Base-by-base conservation (phyloP, 352 stramenopile genomes). In the Elongisporangium undulatum region DNA sequence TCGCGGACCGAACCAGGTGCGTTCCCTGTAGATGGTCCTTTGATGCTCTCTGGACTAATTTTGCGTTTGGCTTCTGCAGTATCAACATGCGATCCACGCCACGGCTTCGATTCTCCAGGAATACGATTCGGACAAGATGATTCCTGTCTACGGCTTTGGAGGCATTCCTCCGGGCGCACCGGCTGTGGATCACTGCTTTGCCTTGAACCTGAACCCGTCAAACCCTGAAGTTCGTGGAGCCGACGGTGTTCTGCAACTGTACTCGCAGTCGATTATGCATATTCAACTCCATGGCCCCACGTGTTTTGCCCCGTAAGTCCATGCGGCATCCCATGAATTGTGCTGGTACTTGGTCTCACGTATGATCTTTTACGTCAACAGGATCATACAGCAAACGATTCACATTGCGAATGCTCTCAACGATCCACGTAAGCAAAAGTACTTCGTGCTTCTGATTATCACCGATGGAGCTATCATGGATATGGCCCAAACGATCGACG, bases 131-230 rank as follows among this genome's bases (percentile, higher is more conserved):
- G 83, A 92, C 61, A 86, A 89, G 59, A 63, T 80, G 61, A 84
- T 92, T 45, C 83, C 83, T 4, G 83, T 86, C 21, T 92, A 87
- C 60, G 82, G 77, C 24, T 92, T 92, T 74, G 82, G 82, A 34
- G 82, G 79, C 12, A 97, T 97, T 53, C 87, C 95, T 59, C 73
- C 77, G 26, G 82, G 78, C 38, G 64, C 62, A 12, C 58, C 63
- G 15, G 71, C 82, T 13, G 87, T 97, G 24, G 64, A 87, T 38
- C 93, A 99, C 67, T 98, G 90, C 71, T 99, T 98, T 70, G 79
- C 91, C 16, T 71, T 96, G 13, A 90, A 85, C 57, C 57, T 85
- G 23, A 85, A 92, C 49, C 70, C 74, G 34, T 79, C 72, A 5
- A 85, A 87, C 19, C 80, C 80, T 4, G 85, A 95, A 63, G 88